Evolutionary conservation across 2,329 filamentous ascomycete species (phyloP), one percentile per base, ranked within the genome.

Genomic region (Chaetomium globosum): DNA sequence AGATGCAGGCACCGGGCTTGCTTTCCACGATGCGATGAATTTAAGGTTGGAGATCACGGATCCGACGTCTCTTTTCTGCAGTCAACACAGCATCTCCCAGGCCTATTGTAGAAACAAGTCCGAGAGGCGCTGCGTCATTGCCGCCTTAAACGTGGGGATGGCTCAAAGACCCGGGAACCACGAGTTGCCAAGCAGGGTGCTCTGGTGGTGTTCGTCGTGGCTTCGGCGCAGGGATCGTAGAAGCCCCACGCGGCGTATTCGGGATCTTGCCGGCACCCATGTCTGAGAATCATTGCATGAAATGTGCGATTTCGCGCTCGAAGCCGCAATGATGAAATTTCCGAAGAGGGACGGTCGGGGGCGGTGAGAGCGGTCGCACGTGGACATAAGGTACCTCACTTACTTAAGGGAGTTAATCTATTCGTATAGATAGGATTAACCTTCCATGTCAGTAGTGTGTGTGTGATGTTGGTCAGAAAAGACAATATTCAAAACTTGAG

Each of bases 141-240:
- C 64, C 57, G 56, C 46, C 57, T 59, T 61, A 64, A 65, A 64
- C 68, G 65, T 64, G 67, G 68, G 65, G 66, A 68, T 63, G 60
- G 57, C 31, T 59, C 49, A 52, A 52, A 60, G 57, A 21, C 55
- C 31, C 33, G 48, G 60, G 61, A 63, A 56, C 61, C 51, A 65
- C 21, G 57, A 61, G 13, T 48, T n/a, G 58, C 58, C 58, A 59
- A 30, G 43, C 53, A 49, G n/a, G 31, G 51, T 16, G 55, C 51
- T 21, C 31, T 39, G 9, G n/a, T 59, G 52, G 54, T 63, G 46
- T 66, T 69, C 51, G 55, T 33, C 58, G 26, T 33, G n/a, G 53
- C 64, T 74, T 73, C 71, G 54, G 70, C 65, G 68, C 71, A 72
- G 71, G 71, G 71, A 65, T 72, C 16, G 54, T 67, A 56, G 71